Base-by-base conservation (phyloP, 2,329 filamentous ascomycete species). In the Fonsecaea pedrosoi region DNA sequence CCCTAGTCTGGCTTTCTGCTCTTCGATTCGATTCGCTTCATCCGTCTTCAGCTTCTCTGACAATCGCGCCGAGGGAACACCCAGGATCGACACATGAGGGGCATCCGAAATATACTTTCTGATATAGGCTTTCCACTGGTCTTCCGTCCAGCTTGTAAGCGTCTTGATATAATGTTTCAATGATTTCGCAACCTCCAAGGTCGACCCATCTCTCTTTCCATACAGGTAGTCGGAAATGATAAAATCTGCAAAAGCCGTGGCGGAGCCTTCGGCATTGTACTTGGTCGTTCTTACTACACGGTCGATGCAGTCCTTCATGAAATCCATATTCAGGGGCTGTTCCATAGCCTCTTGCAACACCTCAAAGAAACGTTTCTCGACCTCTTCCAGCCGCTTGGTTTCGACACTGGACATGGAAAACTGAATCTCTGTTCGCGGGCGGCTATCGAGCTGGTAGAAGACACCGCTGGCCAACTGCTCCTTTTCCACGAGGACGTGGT, bases 201-300 rank as follows among this genome's bases (percentile, higher is more conserved):
- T 92, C 2, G 90, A 91, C 1, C 95, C 96, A 76, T 97, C 90
- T 37, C 92, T 87, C 59, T 89, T 88, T 34, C 94, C 95, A 75
- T 95, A 99, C 9, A 98, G 85, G 76, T 96, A 97, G 75, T 98
- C 94, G 13, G 90, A 90, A 74, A 98, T 97, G 68, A 98, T 90
- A 67, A 91, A 91, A 70, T 88, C 90, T 0, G 92, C 89, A 78
- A 94, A 97, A 70, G 93, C 92, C 25, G 89, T 87, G 62, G 92
- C 89, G 2, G 90, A 92, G 58, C 87, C 89, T 78, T 99, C 95
- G 0, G 92, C 91, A 53, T 90, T 87, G 72, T 92, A 94, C 76
- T 93, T 94, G 74, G 92, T 86, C 74, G 94, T 91, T 55, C 94
- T 87, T 69, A 88, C 87, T 77, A 95, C 92, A 64, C 94, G 87